A percentile compares a stretch with the other conserved stretches of the same genome.
Evolutionary conservation across 108 stramenopile genomes (phyloP).

Genomic region (Skeletonema potamos): DNA sequence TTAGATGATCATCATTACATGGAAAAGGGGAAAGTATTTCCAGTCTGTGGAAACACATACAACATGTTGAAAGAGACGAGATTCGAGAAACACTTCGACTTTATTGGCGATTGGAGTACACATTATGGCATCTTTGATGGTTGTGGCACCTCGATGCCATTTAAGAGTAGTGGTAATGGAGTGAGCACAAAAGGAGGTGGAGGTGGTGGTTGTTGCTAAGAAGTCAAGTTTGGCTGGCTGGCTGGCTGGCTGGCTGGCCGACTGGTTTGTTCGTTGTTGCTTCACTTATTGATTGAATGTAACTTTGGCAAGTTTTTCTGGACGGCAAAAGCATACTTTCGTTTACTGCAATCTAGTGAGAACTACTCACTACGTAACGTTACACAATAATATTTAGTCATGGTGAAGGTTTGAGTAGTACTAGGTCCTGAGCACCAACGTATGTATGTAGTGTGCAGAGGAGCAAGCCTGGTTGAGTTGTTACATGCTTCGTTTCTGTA

Average conservation of each 20-base stretch:
- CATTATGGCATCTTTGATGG: constrained; percentile 94
- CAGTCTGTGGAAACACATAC: constrained; percentile 96
- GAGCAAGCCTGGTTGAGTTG: too few relatives aligned
- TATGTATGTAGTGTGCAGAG: too few relatives aligned
- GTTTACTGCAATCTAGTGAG: too few relatives aligned
- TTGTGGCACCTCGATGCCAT: constrained; percentile 69
- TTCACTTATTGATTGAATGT: neutral
- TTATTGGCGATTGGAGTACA: constrained; percentile 81
- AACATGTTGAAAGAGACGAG: constrained; percentile 88
- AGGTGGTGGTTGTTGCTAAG: constrained; percentile 23
- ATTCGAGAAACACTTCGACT: constrained; percentile 85
- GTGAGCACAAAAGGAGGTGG: constrained; percentile 21
- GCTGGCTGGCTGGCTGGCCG: too few relatives aligned
- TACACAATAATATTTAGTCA: too few relatives aligned
- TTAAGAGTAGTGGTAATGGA: constrained; percentile 18
- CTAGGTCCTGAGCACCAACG: too few relatives aligned
- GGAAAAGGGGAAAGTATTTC: constrained; percentile 85
- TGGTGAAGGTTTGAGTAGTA: too few relatives aligned
- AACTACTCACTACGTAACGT: too few relatives aligned
- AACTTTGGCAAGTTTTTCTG: neutral
- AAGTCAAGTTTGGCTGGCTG: neutral
- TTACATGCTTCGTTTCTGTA: too few relatives aligned
- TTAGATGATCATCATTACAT: constrained; percentile 94
- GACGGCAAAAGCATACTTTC: neutral
- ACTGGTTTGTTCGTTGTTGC: neutral